Evolutionary conservation across 257 asterid genomes (phyloP).

Genomic region (Haberlea rhodopensis): DNA sequence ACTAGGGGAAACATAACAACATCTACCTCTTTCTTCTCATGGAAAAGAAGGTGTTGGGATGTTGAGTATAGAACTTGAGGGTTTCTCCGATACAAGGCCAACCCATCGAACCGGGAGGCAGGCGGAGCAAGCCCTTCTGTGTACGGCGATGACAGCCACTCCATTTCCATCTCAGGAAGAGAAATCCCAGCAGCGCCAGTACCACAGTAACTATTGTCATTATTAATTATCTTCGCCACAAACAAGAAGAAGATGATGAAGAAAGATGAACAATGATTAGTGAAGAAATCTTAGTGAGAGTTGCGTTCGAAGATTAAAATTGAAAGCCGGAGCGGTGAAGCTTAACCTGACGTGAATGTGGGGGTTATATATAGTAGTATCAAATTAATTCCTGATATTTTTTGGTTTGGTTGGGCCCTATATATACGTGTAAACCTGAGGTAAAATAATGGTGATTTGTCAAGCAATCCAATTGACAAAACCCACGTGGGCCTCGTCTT

Average conservation of each 20-base stretch:
- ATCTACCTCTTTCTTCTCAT: slow-evolving; percentile 43
- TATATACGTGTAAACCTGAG: background rate
- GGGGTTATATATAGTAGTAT: no score
- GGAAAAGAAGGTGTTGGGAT: slow-evolving; percentile 64
- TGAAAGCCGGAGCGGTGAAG: no score
- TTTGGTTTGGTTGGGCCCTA: no score
- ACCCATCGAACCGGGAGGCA: slow-evolving; percentile 81
- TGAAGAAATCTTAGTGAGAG: no score
- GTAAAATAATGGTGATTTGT: background rate
- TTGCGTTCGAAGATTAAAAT: background rate
- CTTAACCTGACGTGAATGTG: no score
- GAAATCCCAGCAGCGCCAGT: background rate
- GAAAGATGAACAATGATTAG: no score
- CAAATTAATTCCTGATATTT: no score
- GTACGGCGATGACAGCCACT: background rate
- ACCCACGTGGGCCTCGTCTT: no score
- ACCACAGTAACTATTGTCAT: background rate
- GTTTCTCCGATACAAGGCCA: slow-evolving; percentile 80
- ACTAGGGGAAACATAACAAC: background rate
- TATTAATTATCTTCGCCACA: no score
- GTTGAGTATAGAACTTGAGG: slow-evolving; percentile 53
- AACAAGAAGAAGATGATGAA: background rate
- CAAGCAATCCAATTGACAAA: background rate
- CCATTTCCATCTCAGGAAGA: slow-evolving; percentile 27
- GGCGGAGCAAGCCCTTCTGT: slow-evolving; percentile 16